These are phyloP conservation scores for Colletotrichum simmondsii DNA, from an alignment of 2,329 filamentous ascomycete species.

Conservation along the genomic window DNA sequence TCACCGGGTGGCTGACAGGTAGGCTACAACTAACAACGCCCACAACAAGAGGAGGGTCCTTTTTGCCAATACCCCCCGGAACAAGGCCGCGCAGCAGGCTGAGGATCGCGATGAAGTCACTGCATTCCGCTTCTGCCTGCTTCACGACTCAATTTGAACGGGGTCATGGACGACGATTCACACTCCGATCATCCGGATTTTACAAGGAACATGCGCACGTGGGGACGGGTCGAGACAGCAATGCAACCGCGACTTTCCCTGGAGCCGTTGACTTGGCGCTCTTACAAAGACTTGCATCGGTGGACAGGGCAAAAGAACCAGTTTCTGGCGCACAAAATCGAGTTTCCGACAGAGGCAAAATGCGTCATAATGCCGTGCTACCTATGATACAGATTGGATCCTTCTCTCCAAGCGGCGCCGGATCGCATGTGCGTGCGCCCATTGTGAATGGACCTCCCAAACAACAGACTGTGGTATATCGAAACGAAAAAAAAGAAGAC, in stretches of 20 bases:
- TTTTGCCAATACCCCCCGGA: neutral
- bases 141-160: constrained; percentile 18
- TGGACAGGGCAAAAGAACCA: constrained; percentile 2
- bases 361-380: constrained; percentile 27
- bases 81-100: constrained; percentile 1
- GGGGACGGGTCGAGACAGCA: constrained; percentile 1
- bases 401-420: constrained; percentile 15
- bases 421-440: constrained; percentile 15
- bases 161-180: neutral
- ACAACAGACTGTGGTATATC: constrained; percentile 32
- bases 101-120: neutral
- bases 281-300: constrained; percentile 4
- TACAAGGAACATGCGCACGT: constrained; percentile 13
- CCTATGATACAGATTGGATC: constrained; percentile 27
- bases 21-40: neutral
- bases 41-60: neutral
- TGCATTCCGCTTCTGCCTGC: neutral
- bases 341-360: constrained; percentile 11
- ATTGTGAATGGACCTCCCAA: constrained; percentile 27
- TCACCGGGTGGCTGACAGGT: neutral
- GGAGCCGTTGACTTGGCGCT: constrained; percentile 6
- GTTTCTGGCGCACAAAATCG: neutral
- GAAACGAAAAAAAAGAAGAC: constrained; percentile 8
- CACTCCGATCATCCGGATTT: constrained; percentile 21
- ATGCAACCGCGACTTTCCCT: constrained; percentile 16